Percentiles rank a stretch among this genome's conserved stretches.
These are phyloP conservation scores for Penicillium coffeae DNA, from an alignment of 495 filamentous ascomycete genomes.

Conservation along the genomic window DNA sequence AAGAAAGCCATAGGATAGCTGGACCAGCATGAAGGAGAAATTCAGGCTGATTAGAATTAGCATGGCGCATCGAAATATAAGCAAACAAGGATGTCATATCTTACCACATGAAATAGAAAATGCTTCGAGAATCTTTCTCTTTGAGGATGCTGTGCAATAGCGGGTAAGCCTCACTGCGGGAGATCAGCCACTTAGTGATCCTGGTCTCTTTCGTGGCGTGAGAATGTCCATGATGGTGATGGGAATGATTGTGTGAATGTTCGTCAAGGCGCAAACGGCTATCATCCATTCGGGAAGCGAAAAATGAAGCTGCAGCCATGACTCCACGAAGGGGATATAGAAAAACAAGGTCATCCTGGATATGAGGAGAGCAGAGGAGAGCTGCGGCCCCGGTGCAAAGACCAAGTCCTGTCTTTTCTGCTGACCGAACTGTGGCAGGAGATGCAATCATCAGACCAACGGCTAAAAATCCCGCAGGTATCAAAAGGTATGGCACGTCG, in stretches of 20 bases:
- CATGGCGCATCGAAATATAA: background rate
- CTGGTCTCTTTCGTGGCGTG: slow-evolving; percentile 35
- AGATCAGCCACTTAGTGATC: slow-evolving; percentile 64
- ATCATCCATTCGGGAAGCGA: slow-evolving; percentile 39
- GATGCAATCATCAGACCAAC: slow-evolving; percentile 24
- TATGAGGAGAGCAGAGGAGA: slow-evolving; percentile 34
- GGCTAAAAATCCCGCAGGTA: slow-evolving; percentile 29
- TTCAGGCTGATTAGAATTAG: slow-evolving; percentile 63
- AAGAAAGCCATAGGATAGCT: slow-evolving; percentile 87
- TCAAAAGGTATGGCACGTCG: slow-evolving; percentile 25
- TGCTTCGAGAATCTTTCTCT: slow-evolving; percentile 90
- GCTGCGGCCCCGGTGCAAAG: slow-evolving; percentile 26
- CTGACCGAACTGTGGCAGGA: slow-evolving; percentile 24
- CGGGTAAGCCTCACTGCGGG: slow-evolving; percentile 62
- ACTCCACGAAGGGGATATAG: slow-evolving; percentile 30
- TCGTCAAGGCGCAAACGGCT: slow-evolving; percentile 21
- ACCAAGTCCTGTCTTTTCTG: slow-evolving; percentile 35
- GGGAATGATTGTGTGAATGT: slow-evolving; percentile 32
- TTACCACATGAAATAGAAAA: slow-evolving; percentile 95
- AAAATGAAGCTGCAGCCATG: slow-evolving; percentile 29
- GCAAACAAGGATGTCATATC: slow-evolving; percentile 15
- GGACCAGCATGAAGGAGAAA: slow-evolving; percentile 90
- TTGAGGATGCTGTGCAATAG: slow-evolving; percentile 78
- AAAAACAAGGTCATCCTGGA: slow-evolving; percentile 25
- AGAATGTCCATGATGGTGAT: slow-evolving; percentile 35